Evolutionary conservation across 257 asterid species (phyloP).

Genomic region (Fraxinus anomala): DNA sequence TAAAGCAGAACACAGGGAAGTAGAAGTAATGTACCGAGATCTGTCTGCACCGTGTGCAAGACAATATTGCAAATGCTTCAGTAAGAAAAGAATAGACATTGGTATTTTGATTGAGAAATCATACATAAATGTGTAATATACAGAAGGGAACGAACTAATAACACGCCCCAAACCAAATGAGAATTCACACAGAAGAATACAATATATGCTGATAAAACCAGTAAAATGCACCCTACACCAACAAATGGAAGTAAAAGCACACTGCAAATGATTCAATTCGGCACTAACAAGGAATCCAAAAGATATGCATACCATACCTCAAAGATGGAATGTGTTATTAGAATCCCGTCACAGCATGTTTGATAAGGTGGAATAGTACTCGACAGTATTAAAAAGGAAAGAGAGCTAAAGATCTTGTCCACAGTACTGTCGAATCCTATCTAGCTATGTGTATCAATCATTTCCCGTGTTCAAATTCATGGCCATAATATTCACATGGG

Average conservation of each 20-base stretch:
- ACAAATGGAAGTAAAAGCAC: conserved; percentile 34
- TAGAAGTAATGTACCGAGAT: not conserved
- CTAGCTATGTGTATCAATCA: not conserved
- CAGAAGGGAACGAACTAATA: conserved; percentile 39
- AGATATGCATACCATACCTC: not conserved
- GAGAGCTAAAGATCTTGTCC: conserved; percentile 27
- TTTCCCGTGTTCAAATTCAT: conserved; percentile 22
- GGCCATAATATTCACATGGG: conserved; percentile 2
- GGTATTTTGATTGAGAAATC: conserved; percentile 30
- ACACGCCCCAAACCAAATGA: conserved; percentile 25
- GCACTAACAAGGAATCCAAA: conserved; percentile 29
- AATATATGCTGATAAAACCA: conserved; percentile 31
- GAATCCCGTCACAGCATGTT: conserved; percentile 5
- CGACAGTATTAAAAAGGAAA: not conserved
- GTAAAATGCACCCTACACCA: conserved; percentile 29
- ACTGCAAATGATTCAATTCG: conserved; percentile 36
- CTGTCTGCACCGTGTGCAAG: not conserved
- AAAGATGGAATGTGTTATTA: conserved; percentile 11
- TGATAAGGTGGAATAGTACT: not conserved
- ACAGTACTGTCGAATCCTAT: not conserved
- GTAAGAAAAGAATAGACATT: conserved; percentile 22
- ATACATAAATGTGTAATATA: conserved; percentile 37
- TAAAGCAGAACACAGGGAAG: not conserved
- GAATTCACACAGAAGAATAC: conserved; percentile 11
- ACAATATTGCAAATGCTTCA: not conserved